Conservation (phyloP, 345 rosid genomes). For the Eucalyptus erythrocorys region DNA sequence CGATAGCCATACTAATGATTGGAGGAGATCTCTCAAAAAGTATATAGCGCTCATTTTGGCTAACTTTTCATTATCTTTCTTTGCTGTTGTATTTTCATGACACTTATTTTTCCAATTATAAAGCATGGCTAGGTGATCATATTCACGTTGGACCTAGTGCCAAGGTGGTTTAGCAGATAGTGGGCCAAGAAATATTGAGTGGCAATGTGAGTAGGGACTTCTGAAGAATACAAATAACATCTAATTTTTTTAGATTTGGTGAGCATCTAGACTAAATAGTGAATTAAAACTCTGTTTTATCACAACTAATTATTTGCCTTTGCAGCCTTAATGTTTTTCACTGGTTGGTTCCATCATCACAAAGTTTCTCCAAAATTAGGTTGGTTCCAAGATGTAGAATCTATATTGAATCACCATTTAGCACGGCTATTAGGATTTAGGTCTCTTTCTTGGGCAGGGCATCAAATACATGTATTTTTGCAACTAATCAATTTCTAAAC, state of each 20-base stretch:
- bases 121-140: background rate
- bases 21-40: background rate
- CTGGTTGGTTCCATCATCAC: background rate
- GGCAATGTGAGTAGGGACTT: background rate
- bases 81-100: background rate
- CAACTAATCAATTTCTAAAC: background rate
- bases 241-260: too few species aligned
- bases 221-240: too few species aligned
- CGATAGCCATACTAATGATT: background rate
- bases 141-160: background rate
- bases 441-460: background rate
- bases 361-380: background rate
- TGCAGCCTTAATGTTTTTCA: too few species aligned
- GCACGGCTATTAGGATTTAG: background rate
- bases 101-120: background rate
- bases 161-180: background rate
- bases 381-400: too few species aligned
- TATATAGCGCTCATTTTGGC: fast-evolving
- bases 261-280: too few species aligned
- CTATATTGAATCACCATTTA: background rate
- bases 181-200: background rate
- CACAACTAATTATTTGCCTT: background rate
- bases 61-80: background rate
- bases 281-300: too few species aligned
- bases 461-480: background rate